These are phyloP conservation scores for Solanum chmielewskii DNA, from an alignment of 257 asterid genomes.

Conservation along the genomic window DNA sequence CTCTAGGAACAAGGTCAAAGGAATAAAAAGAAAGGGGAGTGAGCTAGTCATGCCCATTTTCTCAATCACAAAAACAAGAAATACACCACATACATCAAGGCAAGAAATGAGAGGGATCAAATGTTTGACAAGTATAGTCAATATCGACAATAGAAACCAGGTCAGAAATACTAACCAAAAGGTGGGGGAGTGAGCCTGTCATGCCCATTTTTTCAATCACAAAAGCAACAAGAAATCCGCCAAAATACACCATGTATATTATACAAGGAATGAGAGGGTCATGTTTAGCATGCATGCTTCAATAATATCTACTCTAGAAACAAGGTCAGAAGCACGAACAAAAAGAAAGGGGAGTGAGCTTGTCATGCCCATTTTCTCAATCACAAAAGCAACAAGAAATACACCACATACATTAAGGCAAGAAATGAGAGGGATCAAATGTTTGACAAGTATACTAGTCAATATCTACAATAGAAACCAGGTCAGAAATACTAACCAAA, in stretches of 20 bases:
- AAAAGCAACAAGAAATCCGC: slow-evolving; percentile 75
- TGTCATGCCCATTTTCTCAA: slow-evolving; percentile 95
- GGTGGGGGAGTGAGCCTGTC: slow-evolving; percentile 89
- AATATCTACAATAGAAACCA: neutral
- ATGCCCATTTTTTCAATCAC: slow-evolving; percentile 98
- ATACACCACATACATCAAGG: slow-evolving; percentile 69
- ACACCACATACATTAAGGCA: slow-evolving; percentile 55
- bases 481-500: slow-evolving; percentile 49
- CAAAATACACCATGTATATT: slow-evolving; percentile 68
- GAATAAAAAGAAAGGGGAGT: slow-evolving; percentile 74
- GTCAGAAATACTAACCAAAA: slow-evolving; percentile 49
- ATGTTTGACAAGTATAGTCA: neutral
- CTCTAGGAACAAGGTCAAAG: neutral
- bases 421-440: slow-evolving; percentile 43
- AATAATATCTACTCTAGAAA: neutral
- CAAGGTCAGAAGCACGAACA: slow-evolving; percentile 37
- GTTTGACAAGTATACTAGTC: neutral
- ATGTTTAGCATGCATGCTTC: neutral
- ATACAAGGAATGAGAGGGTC: slow-evolving; percentile 62
- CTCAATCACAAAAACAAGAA: slow-evolving; percentile 80
- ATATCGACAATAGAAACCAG: neutral
- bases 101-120: slow-evolving; percentile 53
- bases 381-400: slow-evolving; percentile 66
- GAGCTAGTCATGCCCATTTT: slow-evolving; percentile 96
- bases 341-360: slow-evolving; percentile 79